These are phyloP conservation scores for Mortierella polycephala DNA, from an alignment of 371 early-diverging fungal genomes.

Conservation along the genomic window DNA sequence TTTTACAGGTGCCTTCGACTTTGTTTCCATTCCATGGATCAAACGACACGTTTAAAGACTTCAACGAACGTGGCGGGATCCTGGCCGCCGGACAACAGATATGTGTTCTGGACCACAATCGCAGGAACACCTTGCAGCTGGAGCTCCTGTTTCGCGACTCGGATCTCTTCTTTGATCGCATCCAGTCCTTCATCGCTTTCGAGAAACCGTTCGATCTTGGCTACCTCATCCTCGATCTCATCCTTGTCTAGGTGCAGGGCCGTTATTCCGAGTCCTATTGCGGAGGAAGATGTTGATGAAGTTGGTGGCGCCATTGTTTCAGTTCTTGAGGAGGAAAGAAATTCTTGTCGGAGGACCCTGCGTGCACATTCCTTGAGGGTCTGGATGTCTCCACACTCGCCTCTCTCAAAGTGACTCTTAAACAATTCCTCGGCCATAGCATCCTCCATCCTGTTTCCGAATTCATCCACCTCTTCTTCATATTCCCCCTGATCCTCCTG, in stretches of 20 bases:
- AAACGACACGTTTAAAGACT: conserved; percentile 56
- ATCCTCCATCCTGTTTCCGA: conserved; percentile 58
- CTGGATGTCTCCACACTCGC: conserved; percentile 65
- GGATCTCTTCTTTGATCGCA: conserved; percentile 58
- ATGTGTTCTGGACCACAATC: conserved; percentile 69
- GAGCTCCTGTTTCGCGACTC: conserved; percentile 42
- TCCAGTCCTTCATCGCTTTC: conserved; percentile 59
- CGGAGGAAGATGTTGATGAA: too few relatives aligned
- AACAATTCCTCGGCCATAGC: conserved; percentile 70
- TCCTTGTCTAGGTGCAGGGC: background rate
- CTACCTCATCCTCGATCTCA: conserved; percentile 6
- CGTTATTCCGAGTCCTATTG: too few relatives aligned
- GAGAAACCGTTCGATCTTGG: conserved; percentile 56
- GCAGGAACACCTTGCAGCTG: conserved; percentile 75
- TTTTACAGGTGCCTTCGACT: background rate
- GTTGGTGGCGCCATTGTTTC: too few relatives aligned
- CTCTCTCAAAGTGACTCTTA: conserved; percentile 71
- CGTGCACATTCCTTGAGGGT: conserved; percentile 64
- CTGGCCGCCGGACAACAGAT: conserved; percentile 73
- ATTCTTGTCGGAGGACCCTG: conserved; percentile 41
- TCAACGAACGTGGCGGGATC: conserved; percentile 62
- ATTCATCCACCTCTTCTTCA: conserved; percentile 7
- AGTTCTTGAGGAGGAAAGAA: background rate
- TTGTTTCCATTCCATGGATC: background rate
- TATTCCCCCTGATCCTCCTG: background rate